These are phyloP conservation scores for Trypethelium eluteriae DNA, from an alignment of 495 filamentous ascomycete species.

Conservation along the genomic window DNA sequence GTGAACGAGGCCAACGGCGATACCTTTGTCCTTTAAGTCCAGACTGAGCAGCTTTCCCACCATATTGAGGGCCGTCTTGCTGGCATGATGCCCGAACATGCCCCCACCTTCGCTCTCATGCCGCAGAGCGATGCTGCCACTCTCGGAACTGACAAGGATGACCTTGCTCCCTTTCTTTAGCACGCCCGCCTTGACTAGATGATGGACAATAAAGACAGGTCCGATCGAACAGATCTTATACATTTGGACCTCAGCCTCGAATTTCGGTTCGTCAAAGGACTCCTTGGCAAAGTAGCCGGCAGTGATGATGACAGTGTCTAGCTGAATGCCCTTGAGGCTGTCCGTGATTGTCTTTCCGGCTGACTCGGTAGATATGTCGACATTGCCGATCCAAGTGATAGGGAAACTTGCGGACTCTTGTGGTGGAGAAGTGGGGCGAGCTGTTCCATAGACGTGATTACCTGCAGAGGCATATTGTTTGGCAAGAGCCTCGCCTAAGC, in stretches of 20 bases:
- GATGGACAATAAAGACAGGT: conserved; percentile 57
- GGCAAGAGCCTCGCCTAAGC: conserved; percentile 55
- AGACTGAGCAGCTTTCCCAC: conserved; percentile 60
- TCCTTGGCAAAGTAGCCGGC: conserved; percentile 64
- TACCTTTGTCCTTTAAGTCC: conserved; percentile 55
- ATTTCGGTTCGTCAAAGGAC: conserved; percentile 54
- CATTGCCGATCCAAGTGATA: conserved; percentile 35
- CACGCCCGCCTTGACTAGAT: conserved; percentile 48
- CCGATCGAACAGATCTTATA: conserved; percentile 62
- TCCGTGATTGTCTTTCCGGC: conserved; percentile 28
- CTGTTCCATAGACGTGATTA: conserved; percentile 52
- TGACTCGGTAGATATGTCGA: conserved; percentile 37
- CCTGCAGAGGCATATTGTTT: conserved; percentile 49
- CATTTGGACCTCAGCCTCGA: conserved; percentile 59
- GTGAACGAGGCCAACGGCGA: conserved; percentile 61
- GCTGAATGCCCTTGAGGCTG: conserved; percentile 36
- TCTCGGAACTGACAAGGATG: conserved; percentile 59
- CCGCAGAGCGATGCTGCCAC: conserved; percentile 59
- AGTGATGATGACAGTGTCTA: conserved; percentile 54
- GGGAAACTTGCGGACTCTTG: conserved; percentile 28
- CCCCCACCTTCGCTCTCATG: conserved; percentile 62
- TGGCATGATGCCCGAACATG: conserved; percentile 66
- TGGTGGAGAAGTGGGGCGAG: conserved; percentile 31
- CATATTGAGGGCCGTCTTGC: conserved; percentile 69
- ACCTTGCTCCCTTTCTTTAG: conserved; percentile 46